These are phyloP conservation scores for Sporormia fimetaria DNA, from an alignment of 495 filamentous ascomycete species.

Conservation along the genomic window DNA sequence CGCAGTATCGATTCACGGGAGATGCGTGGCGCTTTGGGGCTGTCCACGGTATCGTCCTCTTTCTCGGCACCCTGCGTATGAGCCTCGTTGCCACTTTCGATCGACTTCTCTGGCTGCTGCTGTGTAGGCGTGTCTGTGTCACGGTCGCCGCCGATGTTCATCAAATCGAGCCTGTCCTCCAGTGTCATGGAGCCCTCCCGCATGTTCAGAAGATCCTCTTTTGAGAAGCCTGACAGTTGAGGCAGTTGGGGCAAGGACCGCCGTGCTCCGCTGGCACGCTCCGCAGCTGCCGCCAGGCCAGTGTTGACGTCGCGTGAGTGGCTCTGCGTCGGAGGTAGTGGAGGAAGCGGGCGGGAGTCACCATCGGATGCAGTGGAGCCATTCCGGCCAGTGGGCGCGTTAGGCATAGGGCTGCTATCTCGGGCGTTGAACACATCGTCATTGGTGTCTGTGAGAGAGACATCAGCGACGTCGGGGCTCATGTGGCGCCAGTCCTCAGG, in stretches of 20 bases:
- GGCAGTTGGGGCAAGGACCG: constrained; percentile 57
- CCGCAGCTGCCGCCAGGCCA: constrained; percentile 47
- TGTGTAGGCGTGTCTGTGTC: constrained; percentile 21
- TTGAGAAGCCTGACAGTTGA: constrained; percentile 47
- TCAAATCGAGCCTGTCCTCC: constrained; percentile 68
- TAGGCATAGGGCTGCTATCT: constrained; percentile 52
- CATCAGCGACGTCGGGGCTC: constrained; percentile 47
- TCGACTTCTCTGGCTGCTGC: constrained; percentile 19
- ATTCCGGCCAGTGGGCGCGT: constrained; percentile 35
- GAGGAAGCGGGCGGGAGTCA: constrained; percentile 30
- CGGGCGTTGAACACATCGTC: constrained; percentile 59
- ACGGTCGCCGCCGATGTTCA: constrained; percentile 57
- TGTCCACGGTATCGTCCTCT: constrained; percentile 20
- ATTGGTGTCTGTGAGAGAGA: constrained; percentile 40
- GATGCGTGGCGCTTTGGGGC: constrained; percentile 49
- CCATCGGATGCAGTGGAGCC: constrained; percentile 30
- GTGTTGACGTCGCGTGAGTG: constrained; percentile 32
- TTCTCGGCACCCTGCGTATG: constrained; percentile 15
- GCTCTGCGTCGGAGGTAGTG: constrained; percentile 26
- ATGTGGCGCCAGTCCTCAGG: constrained; percentile 91
- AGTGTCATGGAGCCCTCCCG: constrained; percentile 60
- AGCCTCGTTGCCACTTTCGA: constrained; percentile 13
- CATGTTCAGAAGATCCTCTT: constrained; percentile 59
- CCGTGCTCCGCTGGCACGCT: constrained; percentile 49
- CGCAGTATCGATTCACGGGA: constrained; percentile 88